Evolutionary conservation across 1,284 basidiomycete genomes (phyloP).

Genomic region (Apiotrichum gamsii): DNA sequence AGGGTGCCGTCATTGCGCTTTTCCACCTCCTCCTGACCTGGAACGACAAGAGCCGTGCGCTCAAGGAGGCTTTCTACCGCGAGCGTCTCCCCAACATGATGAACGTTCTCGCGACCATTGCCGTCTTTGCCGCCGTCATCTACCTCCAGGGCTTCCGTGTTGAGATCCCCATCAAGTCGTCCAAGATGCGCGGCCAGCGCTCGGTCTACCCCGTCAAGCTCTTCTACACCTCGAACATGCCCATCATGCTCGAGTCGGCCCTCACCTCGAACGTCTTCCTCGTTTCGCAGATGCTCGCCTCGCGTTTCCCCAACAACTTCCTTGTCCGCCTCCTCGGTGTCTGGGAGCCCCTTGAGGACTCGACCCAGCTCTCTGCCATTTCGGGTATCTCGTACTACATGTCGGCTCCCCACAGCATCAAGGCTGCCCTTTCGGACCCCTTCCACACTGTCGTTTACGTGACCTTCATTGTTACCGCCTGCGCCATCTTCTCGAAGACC

Average conservation of each 20-base stretch:
- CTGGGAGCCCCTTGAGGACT: constrained; percentile 96
- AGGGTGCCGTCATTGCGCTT: constrained; percentile 89
- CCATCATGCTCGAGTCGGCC: constrained; percentile 97
- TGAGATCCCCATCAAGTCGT: constrained; percentile 97
- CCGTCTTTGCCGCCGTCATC: constrained; percentile 91
- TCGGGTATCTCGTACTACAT: constrained; percentile 98
- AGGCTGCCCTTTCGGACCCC: constrained; percentile 79
- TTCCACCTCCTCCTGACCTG: constrained; percentile 98
- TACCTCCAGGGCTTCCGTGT: constrained; percentile 98
- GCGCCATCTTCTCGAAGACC: constrained; percentile 96
- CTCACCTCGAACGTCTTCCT: constrained; percentile 94
- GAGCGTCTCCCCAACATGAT: constrained; percentile 95
- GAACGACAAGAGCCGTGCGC: constrained; percentile 95
- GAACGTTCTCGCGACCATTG: constrained; percentile 88
- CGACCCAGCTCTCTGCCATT: constrained; percentile 80
- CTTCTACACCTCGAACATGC: constrained; percentile 99
- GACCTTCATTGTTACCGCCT: constrained; percentile 85
- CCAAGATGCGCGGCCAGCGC: constrained; percentile 89
- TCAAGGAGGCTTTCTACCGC: constrained; percentile 97
- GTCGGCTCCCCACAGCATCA: constrained; percentile 88
- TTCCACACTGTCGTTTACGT: constrained; percentile 91
- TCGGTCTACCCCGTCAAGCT: constrained; percentile 95
- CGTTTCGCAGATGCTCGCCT: constrained; percentile 89
- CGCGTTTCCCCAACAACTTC: constrained; percentile 85
- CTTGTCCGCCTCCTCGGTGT: constrained; percentile 84